Evolutionary conservation across 2,329 filamentous ascomycete species (phyloP).

Genomic region (Penicillium occitanis): DNA sequence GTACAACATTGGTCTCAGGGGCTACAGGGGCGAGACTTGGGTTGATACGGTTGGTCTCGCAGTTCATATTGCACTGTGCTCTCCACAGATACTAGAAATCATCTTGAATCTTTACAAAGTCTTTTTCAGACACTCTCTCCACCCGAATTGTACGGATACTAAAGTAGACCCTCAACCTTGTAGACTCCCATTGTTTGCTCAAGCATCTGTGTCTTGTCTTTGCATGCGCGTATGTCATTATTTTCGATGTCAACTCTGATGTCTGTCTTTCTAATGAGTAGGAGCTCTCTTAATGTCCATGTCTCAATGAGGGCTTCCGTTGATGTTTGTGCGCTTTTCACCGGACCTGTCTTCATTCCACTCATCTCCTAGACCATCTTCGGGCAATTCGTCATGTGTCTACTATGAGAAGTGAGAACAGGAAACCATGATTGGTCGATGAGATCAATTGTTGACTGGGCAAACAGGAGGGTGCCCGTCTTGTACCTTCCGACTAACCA

Average conservation of each 20-base stretch:
- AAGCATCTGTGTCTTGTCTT: neutral
- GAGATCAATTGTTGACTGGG: neutral
- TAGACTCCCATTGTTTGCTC: neutral
- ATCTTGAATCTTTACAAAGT: neutral
- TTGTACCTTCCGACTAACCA: neutral
- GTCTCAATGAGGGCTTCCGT: neutral
- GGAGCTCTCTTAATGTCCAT: neutral
- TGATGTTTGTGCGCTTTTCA: neutral
- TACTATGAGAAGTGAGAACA: no score
- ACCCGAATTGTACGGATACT: neutral
- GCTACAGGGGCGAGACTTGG: neutral
- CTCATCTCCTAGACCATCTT: neutral
- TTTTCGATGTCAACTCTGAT: neutral
- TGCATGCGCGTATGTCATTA: neutral
- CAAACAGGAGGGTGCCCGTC: neutral
- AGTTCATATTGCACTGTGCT: neutral
- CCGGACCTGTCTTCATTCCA: neutral
- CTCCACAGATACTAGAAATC: neutral
- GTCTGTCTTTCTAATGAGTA: neutral
- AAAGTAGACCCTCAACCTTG: neutral
- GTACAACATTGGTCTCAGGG: neutral
- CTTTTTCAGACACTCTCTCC: neutral
- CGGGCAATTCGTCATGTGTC: neutral
- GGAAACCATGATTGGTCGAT: neutral
- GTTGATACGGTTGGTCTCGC: neutral